Conservation (phyloP, 345 rosid species). For the Nasturtium officinale region DNA sequence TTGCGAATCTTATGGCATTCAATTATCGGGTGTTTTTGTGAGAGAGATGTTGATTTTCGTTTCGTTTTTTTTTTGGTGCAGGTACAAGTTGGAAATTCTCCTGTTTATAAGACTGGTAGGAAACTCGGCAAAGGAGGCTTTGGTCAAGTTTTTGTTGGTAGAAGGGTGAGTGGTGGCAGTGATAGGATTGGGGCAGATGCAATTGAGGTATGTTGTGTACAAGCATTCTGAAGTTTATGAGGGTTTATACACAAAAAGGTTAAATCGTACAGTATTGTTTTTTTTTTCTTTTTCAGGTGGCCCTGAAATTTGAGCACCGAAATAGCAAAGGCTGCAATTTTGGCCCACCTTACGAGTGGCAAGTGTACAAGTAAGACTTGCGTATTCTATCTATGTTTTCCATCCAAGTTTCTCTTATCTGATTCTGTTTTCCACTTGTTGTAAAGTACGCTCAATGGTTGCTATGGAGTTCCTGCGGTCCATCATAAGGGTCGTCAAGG, state of each 20-base stretch:
- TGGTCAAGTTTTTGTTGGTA: constrained; percentile 88
- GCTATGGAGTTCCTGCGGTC: constrained; percentile 87
- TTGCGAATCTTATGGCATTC: constrained; percentile 13
- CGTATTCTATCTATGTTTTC: constrained; percentile 9
- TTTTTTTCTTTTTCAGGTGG: constrained; percentile 64
- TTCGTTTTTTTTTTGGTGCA: constrained; percentile 33
- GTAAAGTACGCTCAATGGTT: constrained; percentile 60
- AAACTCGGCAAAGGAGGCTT: constrained; percentile 90
- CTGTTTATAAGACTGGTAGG: constrained; percentile 62
- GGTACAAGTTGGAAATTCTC: constrained; percentile 78
- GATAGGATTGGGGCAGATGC: constrained; percentile 61
- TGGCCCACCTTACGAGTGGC: constrained; percentile 99
- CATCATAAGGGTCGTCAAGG: constrained; percentile 94
- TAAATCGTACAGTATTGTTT: background rate
- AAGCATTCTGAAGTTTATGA: background rate
- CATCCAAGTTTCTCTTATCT: constrained; percentile 3
- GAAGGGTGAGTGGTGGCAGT: constrained; percentile 54
- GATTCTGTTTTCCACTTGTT: constrained; percentile 13
- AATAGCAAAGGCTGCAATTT: constrained; percentile 94
- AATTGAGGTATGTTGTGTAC: constrained; percentile 53
- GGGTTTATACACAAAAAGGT: background rate
- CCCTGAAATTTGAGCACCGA: constrained; percentile 91
- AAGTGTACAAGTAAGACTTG: constrained; percentile 77
- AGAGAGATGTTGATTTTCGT: background rate
- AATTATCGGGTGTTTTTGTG: background rate